A percentile compares a stretch with the other conserved stretches of the same genome.
Evolutionary conservation across 2,329 filamentous ascomycete genomes (phyloP).

Genomic region (Metarhizium robertsii): DNA sequence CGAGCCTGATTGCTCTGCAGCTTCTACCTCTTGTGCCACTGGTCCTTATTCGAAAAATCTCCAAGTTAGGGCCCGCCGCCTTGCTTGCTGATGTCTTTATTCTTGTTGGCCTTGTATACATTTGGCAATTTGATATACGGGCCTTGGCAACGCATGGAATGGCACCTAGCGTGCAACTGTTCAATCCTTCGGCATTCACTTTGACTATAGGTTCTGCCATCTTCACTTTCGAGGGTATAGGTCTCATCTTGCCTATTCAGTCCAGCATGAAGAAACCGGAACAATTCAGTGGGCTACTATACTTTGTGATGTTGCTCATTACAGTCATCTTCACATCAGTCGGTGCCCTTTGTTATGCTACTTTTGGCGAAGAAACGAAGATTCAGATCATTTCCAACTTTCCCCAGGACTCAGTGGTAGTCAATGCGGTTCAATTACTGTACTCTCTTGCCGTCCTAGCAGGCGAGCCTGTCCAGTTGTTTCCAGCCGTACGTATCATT

Average conservation of each 20-base stretch:
- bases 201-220: slow-evolving; percentile 65
- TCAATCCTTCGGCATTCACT: slow-evolving; percentile 61
- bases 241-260: slow-evolving; percentile 67
- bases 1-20: slow-evolving; percentile 55
- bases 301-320: slow-evolving; percentile 62
- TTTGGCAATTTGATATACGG: slow-evolving; percentile 61
- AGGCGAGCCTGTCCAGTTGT: slow-evolving; percentile 65
- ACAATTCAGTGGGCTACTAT: slow-evolving; percentile 57
- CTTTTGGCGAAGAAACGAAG: slow-evolving; percentile 58
- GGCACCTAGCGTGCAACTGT: slow-evolving; percentile 52
- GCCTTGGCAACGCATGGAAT: slow-evolving; percentile 46
- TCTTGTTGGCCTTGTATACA: slow-evolving; percentile 59
- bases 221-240: slow-evolving; percentile 73
- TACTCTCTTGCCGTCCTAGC: slow-evolving; percentile 67
- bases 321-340: slow-evolving; percentile 65
- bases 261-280: slow-evolving; percentile 64
- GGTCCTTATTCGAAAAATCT: slow-evolving; percentile 64
- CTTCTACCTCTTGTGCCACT: slow-evolving; percentile 56
- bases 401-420: slow-evolving; percentile 59
- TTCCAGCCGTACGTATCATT: slow-evolving; percentile 63
- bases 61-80: slow-evolving; percentile 60
- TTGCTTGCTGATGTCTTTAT: slow-evolving; percentile 66
- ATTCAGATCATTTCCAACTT: slow-evolving; percentile 72
- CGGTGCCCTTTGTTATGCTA: slow-evolving; percentile 64
- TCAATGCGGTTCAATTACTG: slow-evolving; percentile 67